A percentile compares a stretch with the other conserved stretches of the same genome.
Evolutionary conservation across 2,329 filamentous ascomycete genomes (phyloP).

Genomic region (Aspergillus viridinutans): DNA sequence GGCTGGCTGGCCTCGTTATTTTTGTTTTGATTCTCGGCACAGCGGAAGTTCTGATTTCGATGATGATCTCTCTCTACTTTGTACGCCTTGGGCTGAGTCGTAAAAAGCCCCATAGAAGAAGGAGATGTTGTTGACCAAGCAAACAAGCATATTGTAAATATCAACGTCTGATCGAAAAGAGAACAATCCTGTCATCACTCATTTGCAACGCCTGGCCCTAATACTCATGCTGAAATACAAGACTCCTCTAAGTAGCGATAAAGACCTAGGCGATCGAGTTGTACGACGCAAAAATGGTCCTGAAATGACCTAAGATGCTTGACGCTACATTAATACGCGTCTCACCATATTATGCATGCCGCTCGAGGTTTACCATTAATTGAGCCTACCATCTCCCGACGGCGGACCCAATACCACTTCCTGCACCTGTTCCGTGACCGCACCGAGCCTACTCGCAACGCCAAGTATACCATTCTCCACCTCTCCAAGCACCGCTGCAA

Average conservation of each 20-base stretch:
- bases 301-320: not conserved
- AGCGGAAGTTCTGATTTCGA: not conserved
- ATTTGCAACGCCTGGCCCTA: slow-evolving; percentile 6
- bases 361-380: slow-evolving; percentile 9
- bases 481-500: slow-evolving; percentile 59
- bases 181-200: not conserved
- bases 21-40: not conserved
- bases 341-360: not conserved
- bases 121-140: not conserved
- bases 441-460: slow-evolving; percentile 58
- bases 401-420: slow-evolving; percentile 48
- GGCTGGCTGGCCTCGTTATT: not conserved
- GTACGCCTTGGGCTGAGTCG: not conserved
- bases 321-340: not conserved
- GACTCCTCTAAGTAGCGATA: not conserved
- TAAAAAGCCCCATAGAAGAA: too few relatives aligned
- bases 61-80: not conserved
- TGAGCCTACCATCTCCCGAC: slow-evolving; percentile 23
- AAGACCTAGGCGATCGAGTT: slow-evolving; percentile 4
- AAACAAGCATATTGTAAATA: not conserved
- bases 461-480: slow-evolving; percentile 63
- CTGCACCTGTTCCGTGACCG: slow-evolving; percentile 58
- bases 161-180: not conserved
- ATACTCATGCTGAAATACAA: slow-evolving; percentile 8
- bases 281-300: slow-evolving; percentile 9